Percentiles rank a stretch among this genome's conserved stretches.
These are phyloP conservation scores for Wickerhamiella galacta DNA, from an alignment of 805 yeast species.

Conservation along the genomic window DNA sequence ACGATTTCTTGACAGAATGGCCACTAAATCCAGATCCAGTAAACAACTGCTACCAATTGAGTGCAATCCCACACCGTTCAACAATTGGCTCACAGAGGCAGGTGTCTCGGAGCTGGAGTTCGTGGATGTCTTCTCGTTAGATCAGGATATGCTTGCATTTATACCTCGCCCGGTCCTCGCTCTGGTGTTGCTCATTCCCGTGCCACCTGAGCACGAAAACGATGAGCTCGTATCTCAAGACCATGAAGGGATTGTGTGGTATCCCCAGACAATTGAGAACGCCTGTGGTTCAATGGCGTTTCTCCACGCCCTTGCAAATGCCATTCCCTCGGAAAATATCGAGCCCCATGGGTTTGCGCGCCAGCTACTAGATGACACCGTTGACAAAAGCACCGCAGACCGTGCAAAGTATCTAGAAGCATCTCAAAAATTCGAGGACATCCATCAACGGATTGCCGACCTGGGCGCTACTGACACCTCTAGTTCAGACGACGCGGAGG, in stretches of 20 bases:
- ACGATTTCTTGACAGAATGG: no score
- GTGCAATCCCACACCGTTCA: conserved; percentile 75
- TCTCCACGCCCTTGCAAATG: conserved; percentile 40
- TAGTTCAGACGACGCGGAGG: conserved; percentile 31
- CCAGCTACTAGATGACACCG: conserved; percentile 17
- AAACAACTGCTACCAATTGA: conserved; percentile 58
- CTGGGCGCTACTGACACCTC: conserved; percentile 26
- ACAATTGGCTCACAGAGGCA: conserved; percentile 43
- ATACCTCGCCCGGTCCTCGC: conserved; percentile 70
- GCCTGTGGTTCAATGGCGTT: conserved; percentile 90
- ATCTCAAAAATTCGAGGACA: conserved; percentile 25
- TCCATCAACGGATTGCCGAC: conserved; percentile 24
- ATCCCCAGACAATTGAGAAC: conserved; percentile 66
- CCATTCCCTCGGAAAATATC: conserved; percentile 17
- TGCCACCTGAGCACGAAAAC: conserved; percentile 43
- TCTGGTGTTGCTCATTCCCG: conserved; percentile 66
- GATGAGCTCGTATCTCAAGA: conserved; percentile 9
- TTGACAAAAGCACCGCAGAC: conserved; percentile 18
- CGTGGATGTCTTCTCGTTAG: conserved; percentile 76
- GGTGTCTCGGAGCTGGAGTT: conserved; percentile 53
- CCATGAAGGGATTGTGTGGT: conserved; percentile 42
- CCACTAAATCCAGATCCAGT: no score
- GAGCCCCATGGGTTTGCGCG: conserved; percentile 16
- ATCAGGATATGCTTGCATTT: conserved; percentile 62
- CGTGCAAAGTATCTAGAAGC: conserved; percentile 30